These are phyloP conservation scores for Penicillium nucicola DNA, from an alignment of 495 filamentous ascomycete genomes.

Conservation along the genomic window DNA sequence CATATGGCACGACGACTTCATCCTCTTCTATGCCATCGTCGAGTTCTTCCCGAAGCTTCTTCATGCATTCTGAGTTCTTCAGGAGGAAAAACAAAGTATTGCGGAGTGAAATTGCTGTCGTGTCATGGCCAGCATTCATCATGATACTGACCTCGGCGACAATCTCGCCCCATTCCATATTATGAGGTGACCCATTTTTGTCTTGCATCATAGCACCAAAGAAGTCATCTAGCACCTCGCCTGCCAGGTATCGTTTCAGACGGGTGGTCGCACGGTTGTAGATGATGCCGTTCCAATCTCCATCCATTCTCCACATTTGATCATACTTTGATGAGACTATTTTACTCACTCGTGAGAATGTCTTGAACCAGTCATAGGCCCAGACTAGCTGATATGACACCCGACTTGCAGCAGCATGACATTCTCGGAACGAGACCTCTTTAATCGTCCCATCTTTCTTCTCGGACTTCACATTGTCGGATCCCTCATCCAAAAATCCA, in stretches of 20 bases:
- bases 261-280: slow-evolving; percentile 20
- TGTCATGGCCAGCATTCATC: slow-evolving; percentile 53
- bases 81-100: slow-evolving; percentile 51
- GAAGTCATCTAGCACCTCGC: slow-evolving; percentile 52
- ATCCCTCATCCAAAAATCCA: slow-evolving; percentile 38
- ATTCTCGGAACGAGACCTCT: slow-evolving; percentile 33
- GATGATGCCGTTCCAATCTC: slow-evolving; percentile 32
- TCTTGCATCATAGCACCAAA: slow-evolving; percentile 47
- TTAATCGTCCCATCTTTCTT: slow-evolving; percentile 28
- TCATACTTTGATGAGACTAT: slow-evolving; percentile 14
- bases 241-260: slow-evolving; percentile 30
- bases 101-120: slow-evolving; percentile 46
- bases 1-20: slow-evolving; percentile 31
- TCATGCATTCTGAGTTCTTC: slow-evolving; percentile 43
- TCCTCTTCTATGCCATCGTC: slow-evolving; percentile 35
- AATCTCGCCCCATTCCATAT: slow-evolving; percentile 22
- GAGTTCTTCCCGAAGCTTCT: slow-evolving; percentile 54
- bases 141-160: slow-evolving; percentile 26
- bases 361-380: slow-evolving; percentile 40
- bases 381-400: slow-evolving; percentile 38
- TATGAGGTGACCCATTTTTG: slow-evolving; percentile 33
- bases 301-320: slow-evolving; percentile 8
- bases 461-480: slow-evolving; percentile 31
- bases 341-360: slow-evolving; percentile 13
- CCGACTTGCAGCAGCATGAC: slow-evolving; percentile 30